Conservation (phyloP, 352 stramenopile species). For the Globisporangium radiosum region DNA sequence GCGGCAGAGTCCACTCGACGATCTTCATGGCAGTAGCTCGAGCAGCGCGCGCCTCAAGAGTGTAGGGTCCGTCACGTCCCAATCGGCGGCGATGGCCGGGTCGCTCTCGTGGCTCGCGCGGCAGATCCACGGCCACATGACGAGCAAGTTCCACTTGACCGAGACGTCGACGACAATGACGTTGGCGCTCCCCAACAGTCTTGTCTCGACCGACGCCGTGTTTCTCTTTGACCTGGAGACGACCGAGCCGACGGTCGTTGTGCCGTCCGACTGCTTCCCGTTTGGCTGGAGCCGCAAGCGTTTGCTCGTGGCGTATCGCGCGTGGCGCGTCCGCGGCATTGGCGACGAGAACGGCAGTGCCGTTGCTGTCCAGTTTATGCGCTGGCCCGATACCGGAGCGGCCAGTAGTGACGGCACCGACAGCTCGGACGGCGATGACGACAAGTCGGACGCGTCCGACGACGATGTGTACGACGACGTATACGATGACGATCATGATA, state of each 20-base stretch:
- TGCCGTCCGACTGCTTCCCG: constrained; percentile 54
- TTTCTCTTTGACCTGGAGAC: constrained; percentile 45
- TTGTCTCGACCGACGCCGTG: constrained; percentile 44
- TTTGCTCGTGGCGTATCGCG: constrained; percentile 52
- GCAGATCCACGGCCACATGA: constrained; percentile 48
- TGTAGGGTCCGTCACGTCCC: not conserved
- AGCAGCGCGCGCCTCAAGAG: constrained; percentile 21
- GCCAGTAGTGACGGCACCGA: constrained; percentile 2
- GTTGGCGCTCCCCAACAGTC: constrained; percentile 45
- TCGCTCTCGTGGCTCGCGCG: constrained; percentile 45
- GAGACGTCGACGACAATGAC: constrained; percentile 57
- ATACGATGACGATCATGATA: constrained; percentile 29
- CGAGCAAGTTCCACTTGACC: constrained; percentile 44
- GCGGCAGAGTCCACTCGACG: constrained; percentile 31
- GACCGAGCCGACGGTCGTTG: constrained; percentile 29
- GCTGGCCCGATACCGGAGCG: constrained; percentile 35
- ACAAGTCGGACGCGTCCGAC: too few species aligned
- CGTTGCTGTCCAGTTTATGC: constrained; percentile 55
- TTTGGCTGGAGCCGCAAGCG: constrained; percentile 44
- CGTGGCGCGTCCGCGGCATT: constrained; percentile 52
- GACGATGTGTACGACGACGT: constrained; percentile 2
- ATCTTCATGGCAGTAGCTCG: constrained; percentile 10
- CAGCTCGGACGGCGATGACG: constrained; percentile 8
- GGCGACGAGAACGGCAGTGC: constrained; percentile 40
- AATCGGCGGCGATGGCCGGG: constrained; percentile 17